These are phyloP conservation scores for Xylariomycetidae sp. DNA, from an alignment of 2,329 filamentous ascomycete species.

Conservation along the genomic window DNA sequence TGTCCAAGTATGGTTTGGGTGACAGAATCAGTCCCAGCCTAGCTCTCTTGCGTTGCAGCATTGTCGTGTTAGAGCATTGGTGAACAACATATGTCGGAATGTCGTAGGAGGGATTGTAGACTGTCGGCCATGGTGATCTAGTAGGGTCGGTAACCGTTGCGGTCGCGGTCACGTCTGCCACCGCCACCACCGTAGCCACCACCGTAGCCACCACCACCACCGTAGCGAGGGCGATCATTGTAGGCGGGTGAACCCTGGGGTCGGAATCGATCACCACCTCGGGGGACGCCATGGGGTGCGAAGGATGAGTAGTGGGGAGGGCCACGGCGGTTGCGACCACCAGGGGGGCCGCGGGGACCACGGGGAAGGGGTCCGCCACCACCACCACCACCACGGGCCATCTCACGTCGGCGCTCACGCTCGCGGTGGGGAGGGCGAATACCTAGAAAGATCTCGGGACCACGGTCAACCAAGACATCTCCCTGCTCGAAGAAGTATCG, in stretches of 20 bases:
- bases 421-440: constrained; percentile 55
- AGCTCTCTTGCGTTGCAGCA: too few relatives aligned
- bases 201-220: constrained; percentile 15
- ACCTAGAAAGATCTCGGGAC: constrained; percentile 62
- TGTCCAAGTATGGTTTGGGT: too few relatives aligned
- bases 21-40: too few relatives aligned
- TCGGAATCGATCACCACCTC: constrained; percentile 28
- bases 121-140: too few relatives aligned
- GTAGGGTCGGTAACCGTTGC: too few relatives aligned
- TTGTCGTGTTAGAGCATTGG: too few relatives aligned
- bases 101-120: too few relatives aligned
- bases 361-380: constrained; percentile 11
- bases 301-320: constrained; percentile 21
- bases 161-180: constrained; percentile 5
- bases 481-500: constrained; percentile 68
- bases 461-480: constrained; percentile 63
- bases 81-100: too few relatives aligned
- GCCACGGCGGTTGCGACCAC: constrained; percentile 20
- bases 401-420: constrained; percentile 32
- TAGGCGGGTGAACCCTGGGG: constrained; percentile 15
- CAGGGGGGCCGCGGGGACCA: constrained; percentile 13
- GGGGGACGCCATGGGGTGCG: constrained; percentile 25
- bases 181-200: constrained; percentile 11
- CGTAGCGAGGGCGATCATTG: constrained; percentile 17
- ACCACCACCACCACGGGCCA: constrained; percentile 23